These are phyloP conservation scores for Garcia nutans DNA, from an alignment of 345 rosid species.

Conservation along the genomic window DNA sequence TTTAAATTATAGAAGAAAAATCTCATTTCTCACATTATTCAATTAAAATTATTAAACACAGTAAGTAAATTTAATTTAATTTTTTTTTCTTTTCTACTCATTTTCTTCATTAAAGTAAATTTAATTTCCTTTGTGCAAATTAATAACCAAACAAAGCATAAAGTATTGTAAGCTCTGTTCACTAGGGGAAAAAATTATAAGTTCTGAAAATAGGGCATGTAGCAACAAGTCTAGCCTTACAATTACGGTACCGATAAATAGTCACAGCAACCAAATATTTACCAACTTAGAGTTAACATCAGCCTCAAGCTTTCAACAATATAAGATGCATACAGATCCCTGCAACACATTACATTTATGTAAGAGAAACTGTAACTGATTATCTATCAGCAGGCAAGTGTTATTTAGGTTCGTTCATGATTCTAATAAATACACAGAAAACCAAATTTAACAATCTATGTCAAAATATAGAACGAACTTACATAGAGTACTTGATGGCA, in stretches of 20 bases:
- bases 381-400: not conserved
- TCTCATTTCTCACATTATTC: too few species aligned
- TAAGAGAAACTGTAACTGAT: not conserved
- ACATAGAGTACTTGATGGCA: conserved; percentile 92
- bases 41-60: too few species aligned
- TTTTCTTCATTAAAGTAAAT: too few species aligned
- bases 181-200: not conserved
- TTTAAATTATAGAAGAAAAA: too few species aligned
- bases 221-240: conserved; percentile 14
- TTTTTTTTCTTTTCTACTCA: too few species aligned
- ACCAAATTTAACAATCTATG: not conserved
- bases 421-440: not conserved
- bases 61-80: too few species aligned
- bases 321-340: conserved; percentile 95
- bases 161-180: not conserved
- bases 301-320: conserved; percentile 88
- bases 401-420: not conserved
- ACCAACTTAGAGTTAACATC: conserved; percentile 2
- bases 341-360: conserved; percentile 27
- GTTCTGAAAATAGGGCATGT: conserved; percentile 4
- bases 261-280: not conserved
- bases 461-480: conserved; percentile 20
- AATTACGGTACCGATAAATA: not conserved
- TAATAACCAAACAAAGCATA: too few species aligned
- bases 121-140: too few species aligned